These are phyloP conservation scores for Blastobotrys attinorum DNA, from an alignment of 805 yeast species.

Conservation along the genomic window DNA sequence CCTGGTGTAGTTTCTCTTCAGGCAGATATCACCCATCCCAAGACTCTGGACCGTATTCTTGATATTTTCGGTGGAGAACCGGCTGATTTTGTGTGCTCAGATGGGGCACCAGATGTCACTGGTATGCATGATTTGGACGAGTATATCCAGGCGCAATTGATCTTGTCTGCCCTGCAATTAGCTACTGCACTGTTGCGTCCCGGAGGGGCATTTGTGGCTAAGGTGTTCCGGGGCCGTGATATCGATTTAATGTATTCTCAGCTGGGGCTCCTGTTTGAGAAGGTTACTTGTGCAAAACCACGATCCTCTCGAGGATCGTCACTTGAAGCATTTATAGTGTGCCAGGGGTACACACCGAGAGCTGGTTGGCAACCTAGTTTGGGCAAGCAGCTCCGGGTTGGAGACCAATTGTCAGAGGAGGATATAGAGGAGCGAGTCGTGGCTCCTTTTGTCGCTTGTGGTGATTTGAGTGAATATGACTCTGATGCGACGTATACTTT, in stretches of 20 bases:
- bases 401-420: slow-evolving; percentile 2
- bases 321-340: slow-evolving; percentile 87
- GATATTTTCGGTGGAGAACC: slow-evolving; percentile 82
- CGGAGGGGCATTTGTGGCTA: slow-evolving; percentile 93
- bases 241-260: slow-evolving; percentile 92
- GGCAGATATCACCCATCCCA: slow-evolving; percentile 96
- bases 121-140: slow-evolving; percentile 96
- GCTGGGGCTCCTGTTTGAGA: slow-evolving; percentile 73
- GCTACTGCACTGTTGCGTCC: slow-evolving; percentile 83
- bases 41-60: slow-evolving; percentile 66
- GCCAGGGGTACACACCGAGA: slow-evolving; percentile 80
- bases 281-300: slow-evolving; percentile 92
- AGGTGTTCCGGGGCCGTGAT: slow-evolving; percentile 93
- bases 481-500: slow-evolving; percentile 86
- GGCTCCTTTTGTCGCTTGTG: slow-evolving; percentile 95
- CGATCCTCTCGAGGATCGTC: slow-evolving; percentile 93
- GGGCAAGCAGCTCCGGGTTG: slow-evolving; percentile 3
- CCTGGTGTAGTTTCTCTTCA: slow-evolving; percentile 82
- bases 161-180: slow-evolving; percentile 82
- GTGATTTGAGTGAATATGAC: slow-evolving; percentile 80
- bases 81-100: slow-evolving; percentile 93
- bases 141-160: slow-evolving; percentile 90
- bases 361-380: slow-evolving; percentile 66
- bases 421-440: slow-evolving; percentile 55
- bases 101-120: slow-evolving; percentile 98